Evolutionary conservation across 2,329 filamentous ascomycete genomes (phyloP).

Genomic region (Plectosphaerella plurivora): DNA sequence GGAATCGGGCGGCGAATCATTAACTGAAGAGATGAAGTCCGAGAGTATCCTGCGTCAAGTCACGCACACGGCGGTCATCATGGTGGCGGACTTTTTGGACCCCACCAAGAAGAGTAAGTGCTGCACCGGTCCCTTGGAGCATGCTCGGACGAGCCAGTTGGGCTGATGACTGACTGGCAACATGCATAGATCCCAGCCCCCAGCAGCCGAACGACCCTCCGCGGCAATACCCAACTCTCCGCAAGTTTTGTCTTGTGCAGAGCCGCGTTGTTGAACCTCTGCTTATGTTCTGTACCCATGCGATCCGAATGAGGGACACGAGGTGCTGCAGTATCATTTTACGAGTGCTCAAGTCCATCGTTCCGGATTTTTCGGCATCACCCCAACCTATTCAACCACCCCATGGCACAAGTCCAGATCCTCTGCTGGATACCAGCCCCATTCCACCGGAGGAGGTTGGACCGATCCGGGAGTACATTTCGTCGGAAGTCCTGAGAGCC

Average conservation of each 20-base stretch:
- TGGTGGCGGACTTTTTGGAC: conserved; percentile 86
- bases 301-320: conserved; percentile 83
- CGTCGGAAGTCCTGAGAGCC: conserved; percentile 80
- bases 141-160: background rate
- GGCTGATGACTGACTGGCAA: background rate
- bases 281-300: conserved; percentile 86
- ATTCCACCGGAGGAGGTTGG: conserved; percentile 51
- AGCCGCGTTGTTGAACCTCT: conserved; percentile 80
- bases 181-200: conserved; percentile 23
- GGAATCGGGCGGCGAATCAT: conserved; percentile 66
- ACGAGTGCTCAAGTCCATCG: conserved; percentile 77
- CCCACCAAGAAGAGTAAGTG: conserved; percentile 60
- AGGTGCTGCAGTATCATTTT: conserved; percentile 83
- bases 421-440: conserved; percentile 32
- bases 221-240: conserved; percentile 55
- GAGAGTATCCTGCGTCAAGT: conserved; percentile 93
- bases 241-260: conserved; percentile 77
- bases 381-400: background rate
- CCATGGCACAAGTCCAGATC: conserved; percentile 5
- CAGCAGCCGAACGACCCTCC: conserved; percentile 22
- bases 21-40: conserved; percentile 96
- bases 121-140: background rate
- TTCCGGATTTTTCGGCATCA: conserved; percentile 66
- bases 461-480: conserved; percentile 85
- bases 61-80: conserved; percentile 86